phyloP scores from a whole-genome alignment of 2,329 filamentous ascomycete genomes.

The Fusarium poae region DNA sequence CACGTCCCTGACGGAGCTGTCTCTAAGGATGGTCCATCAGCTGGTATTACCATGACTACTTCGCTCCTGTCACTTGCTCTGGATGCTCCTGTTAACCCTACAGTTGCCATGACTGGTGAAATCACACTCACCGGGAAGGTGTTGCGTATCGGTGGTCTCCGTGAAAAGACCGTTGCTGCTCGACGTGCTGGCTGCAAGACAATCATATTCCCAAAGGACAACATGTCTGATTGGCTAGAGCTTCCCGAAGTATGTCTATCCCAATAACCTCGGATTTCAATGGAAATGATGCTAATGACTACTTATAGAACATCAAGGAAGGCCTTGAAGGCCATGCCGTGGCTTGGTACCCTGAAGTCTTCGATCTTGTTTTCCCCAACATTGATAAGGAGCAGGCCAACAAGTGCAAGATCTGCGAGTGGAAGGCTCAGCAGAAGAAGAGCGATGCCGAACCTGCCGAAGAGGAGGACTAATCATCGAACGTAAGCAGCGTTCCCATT shows the following conservation, averaged over 20 bases:
- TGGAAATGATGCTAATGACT: conserved; percentile 21
- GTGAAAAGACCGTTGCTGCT: conserved; percentile 98
- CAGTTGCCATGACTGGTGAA: conserved; percentile 97
- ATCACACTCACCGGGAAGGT: conserved; percentile 98
- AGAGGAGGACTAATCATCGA: conserved; percentile 51
- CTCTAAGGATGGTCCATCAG: conserved; percentile 91
- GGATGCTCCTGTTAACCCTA: conserved; percentile 81
- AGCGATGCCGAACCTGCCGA: conserved; percentile 54
- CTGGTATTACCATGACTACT: conserved; percentile 98
- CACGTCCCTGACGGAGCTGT: conserved; percentile 98
- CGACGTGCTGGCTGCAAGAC: conserved; percentile 91
- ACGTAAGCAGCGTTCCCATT: conserved; percentile 7
- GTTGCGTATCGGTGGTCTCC: conserved; percentile 89
- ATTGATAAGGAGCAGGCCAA: conserved; percentile 81
- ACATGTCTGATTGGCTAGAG: conserved; percentile 97
- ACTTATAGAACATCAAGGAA: conserved; percentile 91
- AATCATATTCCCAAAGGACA: conserved; percentile 95
- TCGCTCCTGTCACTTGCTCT: conserved; percentile 88
- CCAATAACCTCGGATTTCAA: too few species aligned
- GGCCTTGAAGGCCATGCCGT: conserved; percentile 93
- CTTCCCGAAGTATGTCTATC: conserved; percentile 84
- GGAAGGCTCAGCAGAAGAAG: conserved; percentile 63
- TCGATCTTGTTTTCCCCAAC: conserved; percentile 87
- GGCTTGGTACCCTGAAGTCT: conserved; percentile 94
- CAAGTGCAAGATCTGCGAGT: conserved; percentile 74